Evolutionary conservation across 2,329 filamentous ascomycete species (phyloP).

Genomic region (Blumeria graminis): DNA sequence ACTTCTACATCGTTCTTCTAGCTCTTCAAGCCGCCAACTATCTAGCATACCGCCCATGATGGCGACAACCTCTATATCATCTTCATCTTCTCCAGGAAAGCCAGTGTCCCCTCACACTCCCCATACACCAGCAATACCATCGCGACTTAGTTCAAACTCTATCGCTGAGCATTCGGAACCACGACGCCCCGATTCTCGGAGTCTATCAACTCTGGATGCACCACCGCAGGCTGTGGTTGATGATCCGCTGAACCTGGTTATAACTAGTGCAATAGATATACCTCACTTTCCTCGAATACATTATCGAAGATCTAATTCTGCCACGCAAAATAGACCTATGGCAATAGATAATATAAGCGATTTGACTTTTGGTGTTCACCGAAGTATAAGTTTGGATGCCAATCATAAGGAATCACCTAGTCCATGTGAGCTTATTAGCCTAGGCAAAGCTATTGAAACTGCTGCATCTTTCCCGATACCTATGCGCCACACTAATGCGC

Average conservation of each 20-base stretch:
- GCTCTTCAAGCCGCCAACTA: constrained; percentile 39
- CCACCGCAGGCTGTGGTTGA: constrained; percentile 10
- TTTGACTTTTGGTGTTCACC: constrained; percentile 32
- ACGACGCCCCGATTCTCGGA: constrained; percentile 8
- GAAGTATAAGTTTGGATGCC: constrained; percentile 42
- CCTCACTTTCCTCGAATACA: constrained; percentile 40
- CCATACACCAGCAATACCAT: constrained; percentile 82
- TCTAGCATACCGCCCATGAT: constrained; percentile 40
- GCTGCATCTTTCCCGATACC: too few relatives aligned
- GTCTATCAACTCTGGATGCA: constrained; percentile 7
- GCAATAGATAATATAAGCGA: constrained; percentile 34
- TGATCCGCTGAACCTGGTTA: constrained; percentile 21
- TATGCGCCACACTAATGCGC: too few relatives aligned
- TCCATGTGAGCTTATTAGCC: too few relatives aligned
- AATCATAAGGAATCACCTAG: constrained; percentile 20
- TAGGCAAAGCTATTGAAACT: too few relatives aligned
- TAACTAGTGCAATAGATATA: constrained; percentile 46
- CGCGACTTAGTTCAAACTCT: constrained; percentile 75
- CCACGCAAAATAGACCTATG: constrained; percentile 31
- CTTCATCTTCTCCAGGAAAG: constrained; percentile 73
- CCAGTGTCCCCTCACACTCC: constrained; percentile 75
- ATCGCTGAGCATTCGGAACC: constrained; percentile 40
- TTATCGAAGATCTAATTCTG: constrained; percentile 42
- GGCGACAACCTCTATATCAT: constrained; percentile 51
- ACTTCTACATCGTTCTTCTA: constrained; percentile 61